phyloP scores from a whole-genome alignment of 2,329 filamentous ascomycete species.

The Beauveria pseudobassiana region DNA sequence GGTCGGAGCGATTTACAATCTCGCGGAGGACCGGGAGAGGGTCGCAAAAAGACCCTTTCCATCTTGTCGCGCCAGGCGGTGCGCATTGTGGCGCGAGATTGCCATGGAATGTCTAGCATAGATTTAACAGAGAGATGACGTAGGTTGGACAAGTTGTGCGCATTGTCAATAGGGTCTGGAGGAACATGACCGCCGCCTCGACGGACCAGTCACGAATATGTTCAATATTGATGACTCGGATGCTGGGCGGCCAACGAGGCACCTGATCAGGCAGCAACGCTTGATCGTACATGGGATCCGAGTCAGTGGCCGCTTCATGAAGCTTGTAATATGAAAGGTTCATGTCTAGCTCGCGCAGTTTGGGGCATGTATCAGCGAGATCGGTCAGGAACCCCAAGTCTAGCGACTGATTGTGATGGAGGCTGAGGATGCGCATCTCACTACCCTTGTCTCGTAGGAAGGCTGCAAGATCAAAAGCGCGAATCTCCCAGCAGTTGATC shows the following conservation, averaged over 20 bases:
- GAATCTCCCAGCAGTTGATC: slow-evolving; percentile 71
- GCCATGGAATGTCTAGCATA: slow-evolving; percentile 75
- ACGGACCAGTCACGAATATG: slow-evolving; percentile 70
- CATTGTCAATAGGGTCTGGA: slow-evolving; percentile 66
- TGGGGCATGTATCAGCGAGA: slow-evolving; percentile 61
- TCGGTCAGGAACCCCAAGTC: slow-evolving; percentile 65
- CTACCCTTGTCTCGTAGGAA: slow-evolving; percentile 63
- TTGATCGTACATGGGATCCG: slow-evolving; percentile 65
- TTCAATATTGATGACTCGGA: slow-evolving; percentile 66
- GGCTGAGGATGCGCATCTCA: slow-evolving; percentile 56
- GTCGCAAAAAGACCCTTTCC: slow-evolving; percentile 56
- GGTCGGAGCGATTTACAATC: slow-evolving; percentile 18
- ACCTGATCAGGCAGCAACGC: slow-evolving; percentile 57
- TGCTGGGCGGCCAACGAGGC: slow-evolving; percentile 69
- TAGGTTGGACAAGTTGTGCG: slow-evolving; percentile 56
- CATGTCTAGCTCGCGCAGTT: slow-evolving; percentile 63
- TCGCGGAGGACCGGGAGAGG: slow-evolving; percentile 30
- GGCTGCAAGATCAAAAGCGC: slow-evolving; percentile 53
- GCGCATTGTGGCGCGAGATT: slow-evolving; percentile 71
- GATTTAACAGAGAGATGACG: slow-evolving; percentile 66
- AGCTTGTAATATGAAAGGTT: slow-evolving; percentile 73
- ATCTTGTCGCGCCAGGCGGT: slow-evolving; percentile 70
- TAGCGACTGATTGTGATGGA: slow-evolving; percentile 75
- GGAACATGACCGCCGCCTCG: slow-evolving; percentile 65
- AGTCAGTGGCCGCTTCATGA: slow-evolving; percentile 59